These are phyloP conservation scores for Suhomyces chickasaworum DNA, from an alignment of 1,139 yeast genomes.

Conservation along the genomic window DNA sequence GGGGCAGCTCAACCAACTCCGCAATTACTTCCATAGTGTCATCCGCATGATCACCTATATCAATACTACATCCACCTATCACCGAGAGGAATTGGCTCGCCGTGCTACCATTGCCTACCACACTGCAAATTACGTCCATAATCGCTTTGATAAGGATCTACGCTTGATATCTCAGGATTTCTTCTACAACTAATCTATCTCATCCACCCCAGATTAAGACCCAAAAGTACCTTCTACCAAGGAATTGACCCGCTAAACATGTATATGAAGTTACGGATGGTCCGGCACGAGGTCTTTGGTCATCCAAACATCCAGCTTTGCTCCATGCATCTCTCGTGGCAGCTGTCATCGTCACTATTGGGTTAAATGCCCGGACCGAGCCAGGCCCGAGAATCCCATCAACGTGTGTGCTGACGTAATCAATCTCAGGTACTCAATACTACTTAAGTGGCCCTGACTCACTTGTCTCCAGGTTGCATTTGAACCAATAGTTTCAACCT, in stretches of 20 bases:
- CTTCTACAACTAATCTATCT: conserved; percentile 14
- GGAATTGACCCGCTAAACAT: no score
- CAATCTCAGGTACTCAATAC: not conserved
- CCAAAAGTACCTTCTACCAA: no score
- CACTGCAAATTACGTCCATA: conserved; percentile 16
- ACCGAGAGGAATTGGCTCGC: conserved; percentile 18
- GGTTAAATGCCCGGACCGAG: not conserved
- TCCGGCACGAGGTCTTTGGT: not conserved
- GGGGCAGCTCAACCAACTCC: conserved; percentile 13
- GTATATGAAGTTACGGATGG: no score
- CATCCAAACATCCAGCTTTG: not conserved
- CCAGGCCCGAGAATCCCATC: not conserved
- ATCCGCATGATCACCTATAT: conserved; percentile 11
- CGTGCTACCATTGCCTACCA: conserved; percentile 18
- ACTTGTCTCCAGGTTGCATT: not conserved
- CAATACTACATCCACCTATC: conserved; percentile 8
- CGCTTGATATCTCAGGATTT: conserved; percentile 18
- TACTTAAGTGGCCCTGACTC: not conserved
- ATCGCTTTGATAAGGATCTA: conserved; percentile 15
- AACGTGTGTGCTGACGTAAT: not conserved
- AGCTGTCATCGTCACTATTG: not conserved
- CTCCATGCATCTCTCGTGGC: not conserved
- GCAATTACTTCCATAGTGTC: conserved; percentile 13
- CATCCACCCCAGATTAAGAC: no score
- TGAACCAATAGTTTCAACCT: not conserved